Conservation (phyloP, 257 asterid species). For the Solanum pimpinellifolium region DNA sequence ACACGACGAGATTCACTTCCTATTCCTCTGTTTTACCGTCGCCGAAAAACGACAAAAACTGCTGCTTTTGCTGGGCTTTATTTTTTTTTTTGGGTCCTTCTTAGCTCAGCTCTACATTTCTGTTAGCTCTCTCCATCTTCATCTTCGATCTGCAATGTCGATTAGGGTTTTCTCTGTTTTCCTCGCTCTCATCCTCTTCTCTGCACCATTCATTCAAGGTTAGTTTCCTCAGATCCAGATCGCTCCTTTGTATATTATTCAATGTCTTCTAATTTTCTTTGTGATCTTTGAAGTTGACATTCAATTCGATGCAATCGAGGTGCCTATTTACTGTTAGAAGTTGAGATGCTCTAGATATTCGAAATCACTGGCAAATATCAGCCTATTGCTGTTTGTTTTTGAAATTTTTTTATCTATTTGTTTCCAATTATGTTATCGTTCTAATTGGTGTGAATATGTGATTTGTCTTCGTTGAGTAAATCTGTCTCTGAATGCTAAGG, state of each 20-base stretch:
- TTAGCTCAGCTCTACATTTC: background rate
- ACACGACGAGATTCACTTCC: background rate
- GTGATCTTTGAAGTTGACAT: background rate
- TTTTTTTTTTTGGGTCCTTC: no score
- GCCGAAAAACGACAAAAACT: background rate
- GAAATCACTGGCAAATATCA: background rate
- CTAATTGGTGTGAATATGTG: background rate
- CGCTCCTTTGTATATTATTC: background rate
- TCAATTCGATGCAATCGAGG: background rate
- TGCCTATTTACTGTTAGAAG: background rate
- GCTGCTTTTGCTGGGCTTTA: background rate
- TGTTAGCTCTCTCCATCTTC: background rate
- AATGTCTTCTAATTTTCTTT: background rate
- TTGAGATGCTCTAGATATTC: background rate
- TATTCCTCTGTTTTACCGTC: background rate
- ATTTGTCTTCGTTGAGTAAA: background rate
- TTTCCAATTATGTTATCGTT: background rate
- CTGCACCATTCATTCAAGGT: background rate
- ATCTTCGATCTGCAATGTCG: background rate
- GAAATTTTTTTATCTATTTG: background rate
- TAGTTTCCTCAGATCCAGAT: background rate
- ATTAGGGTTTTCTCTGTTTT: background rate
- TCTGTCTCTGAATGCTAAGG: background rate
- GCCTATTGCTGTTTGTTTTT: background rate
- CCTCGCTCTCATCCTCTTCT: background rate